These are phyloP conservation scores for Astragalus membranaceus DNA, from an alignment of 306 rosid species.

Conservation along the genomic window DNA sequence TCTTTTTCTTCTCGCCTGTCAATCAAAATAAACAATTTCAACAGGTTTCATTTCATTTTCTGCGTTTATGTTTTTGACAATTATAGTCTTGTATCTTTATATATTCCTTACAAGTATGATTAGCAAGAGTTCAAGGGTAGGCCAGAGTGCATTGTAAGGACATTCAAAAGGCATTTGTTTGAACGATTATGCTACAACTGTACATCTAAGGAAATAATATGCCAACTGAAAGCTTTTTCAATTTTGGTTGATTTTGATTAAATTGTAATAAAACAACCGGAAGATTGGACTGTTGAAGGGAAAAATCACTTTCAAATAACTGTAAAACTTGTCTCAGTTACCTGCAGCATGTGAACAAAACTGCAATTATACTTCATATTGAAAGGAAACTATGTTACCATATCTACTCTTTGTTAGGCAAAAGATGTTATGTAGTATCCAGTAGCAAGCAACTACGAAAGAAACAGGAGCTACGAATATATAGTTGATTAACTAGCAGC, in stretches of 20 bases:
- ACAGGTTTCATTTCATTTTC: no score
- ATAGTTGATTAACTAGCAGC: no score
- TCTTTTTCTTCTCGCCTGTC: no score
- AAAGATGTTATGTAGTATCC: background rate
- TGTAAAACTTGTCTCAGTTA: constrained; percentile 1
- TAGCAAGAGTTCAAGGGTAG: no score
- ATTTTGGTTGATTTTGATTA: background rate
- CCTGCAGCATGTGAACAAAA: background rate
- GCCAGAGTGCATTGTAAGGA: no score
- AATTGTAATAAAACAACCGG: background rate
- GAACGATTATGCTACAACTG: no score
- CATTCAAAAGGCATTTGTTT: no score
- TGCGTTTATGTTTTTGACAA: no score
- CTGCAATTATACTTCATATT: background rate
- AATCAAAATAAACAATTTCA: no score
- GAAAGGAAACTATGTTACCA: constrained; percentile 5
- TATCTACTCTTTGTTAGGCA: background rate
- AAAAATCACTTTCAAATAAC: background rate
- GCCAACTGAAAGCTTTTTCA: background rate
- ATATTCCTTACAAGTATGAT: no score
- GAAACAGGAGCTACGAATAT: background rate
- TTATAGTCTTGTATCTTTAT: no score
- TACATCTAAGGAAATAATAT: no score
- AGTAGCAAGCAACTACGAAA: background rate
- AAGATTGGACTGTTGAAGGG: background rate